These are phyloP conservation scores for Hanseniaspora vineae DNA, from an alignment of 805 yeast species.

Conservation along the genomic window DNA sequence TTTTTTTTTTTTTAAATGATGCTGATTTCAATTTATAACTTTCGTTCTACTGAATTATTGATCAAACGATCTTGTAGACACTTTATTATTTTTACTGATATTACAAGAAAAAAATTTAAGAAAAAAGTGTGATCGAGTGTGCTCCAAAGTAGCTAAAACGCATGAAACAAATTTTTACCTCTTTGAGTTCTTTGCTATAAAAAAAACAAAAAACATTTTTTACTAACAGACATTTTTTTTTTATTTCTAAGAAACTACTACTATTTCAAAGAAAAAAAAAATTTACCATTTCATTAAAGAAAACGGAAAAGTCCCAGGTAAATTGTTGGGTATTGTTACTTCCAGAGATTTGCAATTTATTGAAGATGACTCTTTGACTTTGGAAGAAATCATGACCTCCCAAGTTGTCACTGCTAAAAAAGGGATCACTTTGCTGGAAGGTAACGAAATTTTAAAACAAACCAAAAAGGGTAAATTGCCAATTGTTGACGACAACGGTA, in stretches of 20 bases:
- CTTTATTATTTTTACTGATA: conserved; percentile 28
- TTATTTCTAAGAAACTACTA: not conserved
- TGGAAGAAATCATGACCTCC: conserved; percentile 78
- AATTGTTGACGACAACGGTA: conserved; percentile 65
- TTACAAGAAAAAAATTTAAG: not conserved
- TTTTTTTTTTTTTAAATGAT: conserved; percentile 2
- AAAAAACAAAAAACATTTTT: too few species aligned
- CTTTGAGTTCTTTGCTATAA: too few species aligned
- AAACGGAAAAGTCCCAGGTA: conserved; percentile 74
- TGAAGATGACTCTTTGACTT: conserved; percentile 50
- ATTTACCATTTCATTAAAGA: conserved; percentile 31
- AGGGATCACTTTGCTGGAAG: conserved; percentile 74
- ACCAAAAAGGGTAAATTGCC: conserved; percentile 98
- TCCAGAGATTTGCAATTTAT: conserved; percentile 95
- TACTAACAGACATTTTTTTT: too few species aligned
- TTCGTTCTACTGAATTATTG: conserved; percentile 97
- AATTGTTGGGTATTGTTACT: conserved; percentile 88
- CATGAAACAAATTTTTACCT: not conserved
- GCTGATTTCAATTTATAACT: conserved; percentile 42
- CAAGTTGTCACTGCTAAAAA: conserved; percentile 73
- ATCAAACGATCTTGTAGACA: conserved; percentile 97
- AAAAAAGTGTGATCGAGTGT: not conserved
- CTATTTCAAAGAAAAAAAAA: too few species aligned
- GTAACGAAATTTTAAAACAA: conserved; percentile 78
- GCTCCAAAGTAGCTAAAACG: not conserved